A percentile compares a stretch with the other conserved stretches of the same genome.
These are phyloP conservation scores for Boletus huronensis DNA, from an alignment of 768 basidiomycete genomes.

Conservation along the genomic window DNA sequence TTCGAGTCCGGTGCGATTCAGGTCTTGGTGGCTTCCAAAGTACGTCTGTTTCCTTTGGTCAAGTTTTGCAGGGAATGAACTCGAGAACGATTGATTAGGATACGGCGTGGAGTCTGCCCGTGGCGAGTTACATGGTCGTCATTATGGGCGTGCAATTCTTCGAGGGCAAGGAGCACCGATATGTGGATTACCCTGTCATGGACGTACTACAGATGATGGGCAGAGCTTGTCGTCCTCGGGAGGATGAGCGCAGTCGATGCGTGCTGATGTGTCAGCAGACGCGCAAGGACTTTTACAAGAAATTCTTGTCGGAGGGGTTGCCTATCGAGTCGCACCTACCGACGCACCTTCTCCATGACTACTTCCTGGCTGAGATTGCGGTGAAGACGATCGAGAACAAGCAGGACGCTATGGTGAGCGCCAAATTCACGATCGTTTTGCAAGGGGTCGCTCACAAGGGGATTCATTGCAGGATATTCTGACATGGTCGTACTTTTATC, in stretches of 20 bases:
- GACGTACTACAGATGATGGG: conserved; percentile 99
- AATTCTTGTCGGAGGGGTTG: conserved; percentile 94
- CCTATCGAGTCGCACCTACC: conserved; percentile 96
- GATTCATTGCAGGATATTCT: conserved; percentile 68
- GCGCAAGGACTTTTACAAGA: conserved; percentile 98
- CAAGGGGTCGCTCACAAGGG: not conserved
- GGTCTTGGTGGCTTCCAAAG: conserved; percentile 91
- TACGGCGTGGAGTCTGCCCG: conserved; percentile 92
- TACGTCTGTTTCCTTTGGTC: conserved; percentile 30
- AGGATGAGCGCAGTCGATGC: conserved; percentile 89
- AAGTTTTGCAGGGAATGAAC: not conserved
- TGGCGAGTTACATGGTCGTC: conserved; percentile 95
- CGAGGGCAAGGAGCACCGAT: conserved; percentile 97
- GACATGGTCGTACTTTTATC: conserved; percentile 98
- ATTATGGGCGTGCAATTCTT: conserved; percentile 99
- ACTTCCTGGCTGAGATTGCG: conserved; percentile 97
- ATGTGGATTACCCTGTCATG: conserved; percentile 97
- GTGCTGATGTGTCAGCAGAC: conserved; percentile 98
- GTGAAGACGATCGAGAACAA: conserved; percentile 99
- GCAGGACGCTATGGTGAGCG: conserved; percentile 86
- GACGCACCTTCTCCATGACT: conserved; percentile 88
- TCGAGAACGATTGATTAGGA: conserved; percentile 48
- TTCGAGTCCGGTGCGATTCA: conserved; percentile 96
- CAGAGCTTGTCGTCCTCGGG: conserved; percentile 85
- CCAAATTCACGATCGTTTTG: not conserved